These are phyloP conservation scores for Cordyceps cateniannulata DNA, from an alignment of 2,329 filamentous ascomycete species.

Conservation along the genomic window DNA sequence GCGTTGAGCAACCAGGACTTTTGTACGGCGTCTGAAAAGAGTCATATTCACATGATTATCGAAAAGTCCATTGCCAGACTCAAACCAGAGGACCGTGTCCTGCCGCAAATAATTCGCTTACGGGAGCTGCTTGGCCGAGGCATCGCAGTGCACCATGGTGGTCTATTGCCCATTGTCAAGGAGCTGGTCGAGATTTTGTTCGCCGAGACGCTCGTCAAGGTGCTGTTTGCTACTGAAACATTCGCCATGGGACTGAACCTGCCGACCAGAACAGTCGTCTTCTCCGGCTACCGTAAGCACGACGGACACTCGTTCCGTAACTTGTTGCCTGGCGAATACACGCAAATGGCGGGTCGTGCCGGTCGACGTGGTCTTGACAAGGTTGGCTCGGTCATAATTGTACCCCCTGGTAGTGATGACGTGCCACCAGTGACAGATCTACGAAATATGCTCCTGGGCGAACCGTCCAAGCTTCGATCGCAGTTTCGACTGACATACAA, in stretches of 20 bases:
- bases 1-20: slow-evolving; percentile 94
- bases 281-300: slow-evolving; percentile 94
- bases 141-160: slow-evolving; percentile 94
- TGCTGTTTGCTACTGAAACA: slow-evolving; percentile 94
- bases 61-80: slow-evolving; percentile 89
- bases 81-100: slow-evolving; percentile 77
- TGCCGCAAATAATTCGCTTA: slow-evolving; percentile 89
- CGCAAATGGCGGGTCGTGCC: slow-evolving; percentile 95
- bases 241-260: slow-evolving; percentile 98
- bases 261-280: slow-evolving; percentile 92
- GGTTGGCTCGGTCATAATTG: slow-evolving; percentile 91
- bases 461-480: slow-evolving; percentile 89
- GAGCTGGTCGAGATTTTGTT: slow-evolving; percentile 97
- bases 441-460: slow-evolving; percentile 89
- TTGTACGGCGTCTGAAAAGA: slow-evolving; percentile 89
- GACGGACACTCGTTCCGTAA: slow-evolving; percentile 90
- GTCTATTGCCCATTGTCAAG: slow-evolving; percentile 91
- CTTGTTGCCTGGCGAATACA: slow-evolving; percentile 90
- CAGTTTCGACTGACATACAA: slow-evolving; percentile 98
- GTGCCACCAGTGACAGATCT: slow-evolving; percentile 79
- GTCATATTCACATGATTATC: slow-evolving; percentile 93
- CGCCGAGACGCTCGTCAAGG: slow-evolving; percentile 89
- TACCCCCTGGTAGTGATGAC: slow-evolving; percentile 70
- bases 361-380: slow-evolving; percentile 88
- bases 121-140: slow-evolving; percentile 80